Percentiles rank a stretch among this genome's conserved stretches.
These are phyloP conservation scores for Chenopodium formosanum DNA, from an alignment of 148 eudicot species.

Conservation along the genomic window DNA sequence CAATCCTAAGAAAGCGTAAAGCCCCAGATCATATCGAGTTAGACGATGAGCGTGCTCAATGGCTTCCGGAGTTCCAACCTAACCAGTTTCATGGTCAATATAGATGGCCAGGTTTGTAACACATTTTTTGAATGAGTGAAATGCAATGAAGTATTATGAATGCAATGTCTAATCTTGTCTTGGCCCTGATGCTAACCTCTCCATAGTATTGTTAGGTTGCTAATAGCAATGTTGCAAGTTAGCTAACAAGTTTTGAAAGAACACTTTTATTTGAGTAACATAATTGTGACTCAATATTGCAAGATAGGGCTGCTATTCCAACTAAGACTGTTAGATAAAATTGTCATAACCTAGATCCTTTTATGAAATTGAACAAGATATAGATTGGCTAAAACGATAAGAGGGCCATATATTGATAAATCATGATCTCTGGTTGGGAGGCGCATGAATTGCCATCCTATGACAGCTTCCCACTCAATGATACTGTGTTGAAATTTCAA, in stretches of 20 bases:
- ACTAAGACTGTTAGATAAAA: conserved; percentile 7
- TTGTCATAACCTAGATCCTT: conserved; percentile 2
- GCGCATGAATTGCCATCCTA: not conserved
- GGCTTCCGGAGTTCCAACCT: conserved; percentile 36
- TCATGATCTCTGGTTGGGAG: conserved; percentile 6
- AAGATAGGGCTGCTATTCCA: not conserved
- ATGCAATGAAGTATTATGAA: conserved; percentile 21
- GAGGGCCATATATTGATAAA: not conserved
- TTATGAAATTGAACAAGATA: not conserved
- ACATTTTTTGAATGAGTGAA: conserved; percentile 35
- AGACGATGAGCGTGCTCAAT: conserved; percentile 39
- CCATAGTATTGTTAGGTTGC: not conserved
- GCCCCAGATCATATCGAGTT: conserved; percentile 32
- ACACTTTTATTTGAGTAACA: not conserved
- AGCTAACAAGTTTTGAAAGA: not conserved
- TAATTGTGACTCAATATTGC: not conserved
- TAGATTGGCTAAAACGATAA: not conserved
- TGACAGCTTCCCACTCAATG: not conserved
- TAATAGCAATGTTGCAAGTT: not conserved
- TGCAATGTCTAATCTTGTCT: conserved; percentile 12
- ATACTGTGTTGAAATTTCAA: no score
- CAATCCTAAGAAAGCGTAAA: conserved; percentile 59
- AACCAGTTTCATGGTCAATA: conserved; percentile 42
- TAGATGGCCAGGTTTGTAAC: conserved; percentile 68
- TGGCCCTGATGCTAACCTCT: conserved; percentile 1